Conservation (phyloP, 257 asterid species). For the Nicotiana attenuata region DNA sequence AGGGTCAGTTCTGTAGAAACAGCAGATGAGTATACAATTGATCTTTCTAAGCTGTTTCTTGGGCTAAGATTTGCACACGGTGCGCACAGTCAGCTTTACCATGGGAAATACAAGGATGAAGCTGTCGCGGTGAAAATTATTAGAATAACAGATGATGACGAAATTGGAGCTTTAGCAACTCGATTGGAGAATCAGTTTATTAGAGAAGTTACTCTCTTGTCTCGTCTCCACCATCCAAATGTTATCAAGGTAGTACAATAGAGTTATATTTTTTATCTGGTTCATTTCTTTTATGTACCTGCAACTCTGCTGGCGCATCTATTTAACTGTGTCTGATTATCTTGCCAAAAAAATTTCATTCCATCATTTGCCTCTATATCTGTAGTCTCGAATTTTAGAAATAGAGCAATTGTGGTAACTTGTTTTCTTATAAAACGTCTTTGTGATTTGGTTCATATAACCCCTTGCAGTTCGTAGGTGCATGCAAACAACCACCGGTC, state of each 20-base stretch:
- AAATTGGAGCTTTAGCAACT: constrained; percentile 39
- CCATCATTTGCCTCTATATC: not conserved
- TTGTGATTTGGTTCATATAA: constrained; percentile 10
- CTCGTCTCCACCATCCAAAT: constrained; percentile 61
- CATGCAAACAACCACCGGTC: constrained; percentile 52
- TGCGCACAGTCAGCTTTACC: constrained; percentile 63
- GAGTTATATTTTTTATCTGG: not conserved
- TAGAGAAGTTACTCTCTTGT: constrained; percentile 59
- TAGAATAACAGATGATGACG: constrained; percentile 61
- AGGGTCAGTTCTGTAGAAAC: constrained; percentile 60
- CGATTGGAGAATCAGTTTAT: constrained; percentile 61
- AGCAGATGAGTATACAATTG: constrained; percentile 42
- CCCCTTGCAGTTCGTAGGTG: constrained; percentile 56
- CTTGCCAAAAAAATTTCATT: not conserved
- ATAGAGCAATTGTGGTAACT: not conserved
- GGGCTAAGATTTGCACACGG: constrained; percentile 66
- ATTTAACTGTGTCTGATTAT: not conserved
- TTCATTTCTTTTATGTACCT: not conserved
- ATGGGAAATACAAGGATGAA: constrained; percentile 48
- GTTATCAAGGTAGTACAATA: constrained; percentile 45
- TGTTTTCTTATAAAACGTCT: not conserved
- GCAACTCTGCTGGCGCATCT: not conserved
- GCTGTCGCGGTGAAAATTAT: constrained; percentile 63
- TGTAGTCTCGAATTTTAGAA: not conserved
- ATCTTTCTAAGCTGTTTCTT: constrained; percentile 51